phyloP scores from a whole-genome alignment of 2,329 filamentous ascomycete genomes.

The Colletotrichum liaoningense region DNA sequence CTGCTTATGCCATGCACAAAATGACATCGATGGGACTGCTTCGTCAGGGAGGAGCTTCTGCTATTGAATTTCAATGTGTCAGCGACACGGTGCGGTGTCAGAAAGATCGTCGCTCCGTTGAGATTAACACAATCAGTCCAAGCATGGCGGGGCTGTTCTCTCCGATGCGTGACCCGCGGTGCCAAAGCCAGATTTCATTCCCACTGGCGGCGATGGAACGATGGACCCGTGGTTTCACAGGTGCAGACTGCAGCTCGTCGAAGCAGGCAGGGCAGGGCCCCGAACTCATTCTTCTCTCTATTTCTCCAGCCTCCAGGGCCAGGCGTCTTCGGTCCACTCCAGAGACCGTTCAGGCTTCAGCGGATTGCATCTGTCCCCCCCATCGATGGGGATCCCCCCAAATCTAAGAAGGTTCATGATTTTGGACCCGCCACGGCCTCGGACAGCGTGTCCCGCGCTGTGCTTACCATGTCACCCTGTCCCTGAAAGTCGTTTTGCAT shows the following conservation, averaged over 20 bases:
- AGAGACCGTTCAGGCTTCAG: background rate
- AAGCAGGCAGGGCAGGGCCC: background rate
- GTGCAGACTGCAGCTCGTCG: background rate
- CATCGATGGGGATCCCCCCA: slow-evolving; percentile 16
- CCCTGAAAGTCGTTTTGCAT: background rate
- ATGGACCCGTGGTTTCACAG: background rate
- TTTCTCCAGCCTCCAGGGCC: background rate
- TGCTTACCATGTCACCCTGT: slow-evolving; percentile 15
- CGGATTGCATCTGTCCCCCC: slow-evolving; percentile 10
- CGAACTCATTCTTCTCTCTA: background rate
- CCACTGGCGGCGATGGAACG: background rate
- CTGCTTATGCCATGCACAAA: background rate
- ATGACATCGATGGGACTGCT: background rate
- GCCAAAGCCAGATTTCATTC: background rate
- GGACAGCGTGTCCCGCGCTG: slow-evolving; percentile 23
- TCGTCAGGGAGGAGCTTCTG: background rate
- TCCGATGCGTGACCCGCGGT: background rate
- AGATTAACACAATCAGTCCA: slow-evolving; percentile 4
- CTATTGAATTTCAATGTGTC: background rate
- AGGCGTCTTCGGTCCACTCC: background rate
- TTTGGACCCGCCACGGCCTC: slow-evolving; percentile 24
- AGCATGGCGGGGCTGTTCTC: background rate
- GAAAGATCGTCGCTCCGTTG: slow-evolving; percentile 12
- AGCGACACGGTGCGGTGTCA: background rate
- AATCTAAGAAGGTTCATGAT: slow-evolving; percentile 33